Conservation (phyloP, 768 basidiomycete species). For the Cubamyces lactineus region DNA sequence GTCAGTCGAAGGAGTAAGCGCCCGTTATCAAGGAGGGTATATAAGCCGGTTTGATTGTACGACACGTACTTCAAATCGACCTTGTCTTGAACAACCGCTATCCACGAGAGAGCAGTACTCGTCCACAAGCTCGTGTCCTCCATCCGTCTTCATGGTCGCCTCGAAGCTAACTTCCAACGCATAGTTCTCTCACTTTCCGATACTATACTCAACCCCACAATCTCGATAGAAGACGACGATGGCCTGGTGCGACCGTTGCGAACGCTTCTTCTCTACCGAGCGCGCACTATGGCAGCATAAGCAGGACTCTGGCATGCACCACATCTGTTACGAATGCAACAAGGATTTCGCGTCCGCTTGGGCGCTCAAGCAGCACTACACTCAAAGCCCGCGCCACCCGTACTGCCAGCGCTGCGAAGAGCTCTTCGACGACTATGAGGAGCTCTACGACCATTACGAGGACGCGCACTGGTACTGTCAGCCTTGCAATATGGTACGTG, state of each 20-base stretch:
- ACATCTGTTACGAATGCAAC: constrained; percentile 50
- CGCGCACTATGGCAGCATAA: constrained; percentile 33
- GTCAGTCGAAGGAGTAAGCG: too few relatives aligned
- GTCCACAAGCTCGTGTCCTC: too few relatives aligned
- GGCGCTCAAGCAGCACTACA: constrained; percentile 53
- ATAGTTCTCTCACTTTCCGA: too few relatives aligned
- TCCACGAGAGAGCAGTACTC: too few relatives aligned
- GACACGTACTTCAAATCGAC: too few relatives aligned
- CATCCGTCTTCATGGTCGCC: too few relatives aligned
- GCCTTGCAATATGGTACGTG: background rate
- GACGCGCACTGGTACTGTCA: background rate
- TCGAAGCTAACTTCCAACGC: too few relatives aligned
- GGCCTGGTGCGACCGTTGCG: constrained; percentile 33
- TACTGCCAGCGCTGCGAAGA: constrained; percentile 57
- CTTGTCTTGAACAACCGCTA: too few relatives aligned
- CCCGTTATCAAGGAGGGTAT: too few relatives aligned
- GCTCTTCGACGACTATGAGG: constrained; percentile 46
- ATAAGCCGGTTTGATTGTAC: too few relatives aligned
- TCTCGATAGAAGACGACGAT: background rate
- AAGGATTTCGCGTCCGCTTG: constrained; percentile 45
- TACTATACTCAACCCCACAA: too few relatives aligned
- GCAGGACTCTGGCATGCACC: constrained; percentile 39
- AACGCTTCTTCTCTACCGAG: constrained; percentile 27
- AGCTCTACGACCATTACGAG: constrained; percentile 38
- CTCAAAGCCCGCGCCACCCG: constrained; percentile 49